These are phyloP conservation scores for Graphilbum fragrans DNA, from an alignment of 2,329 filamentous ascomycete species.

Conservation along the genomic window DNA sequence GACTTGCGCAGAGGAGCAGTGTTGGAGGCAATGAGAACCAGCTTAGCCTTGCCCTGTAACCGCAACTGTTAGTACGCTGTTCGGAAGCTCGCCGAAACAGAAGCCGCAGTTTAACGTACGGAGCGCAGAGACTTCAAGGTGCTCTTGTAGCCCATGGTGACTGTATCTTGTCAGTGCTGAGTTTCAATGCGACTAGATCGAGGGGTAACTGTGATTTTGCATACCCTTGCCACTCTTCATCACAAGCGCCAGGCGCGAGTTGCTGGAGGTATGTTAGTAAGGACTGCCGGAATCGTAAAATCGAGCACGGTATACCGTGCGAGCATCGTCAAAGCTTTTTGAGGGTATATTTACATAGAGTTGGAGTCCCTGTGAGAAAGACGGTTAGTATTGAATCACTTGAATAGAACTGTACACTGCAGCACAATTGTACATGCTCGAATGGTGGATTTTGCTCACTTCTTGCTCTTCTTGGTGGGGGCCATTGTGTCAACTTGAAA, in stretches of 20 bases:
- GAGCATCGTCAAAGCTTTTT: no score
- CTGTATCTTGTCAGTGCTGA: slow-evolving; percentile 28
- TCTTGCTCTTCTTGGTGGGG: slow-evolving; percentile 58
- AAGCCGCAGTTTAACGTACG: no score
- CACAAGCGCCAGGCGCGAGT: slow-evolving; percentile 48
- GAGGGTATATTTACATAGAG: slow-evolving; percentile 8
- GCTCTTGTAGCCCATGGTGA: slow-evolving; percentile 83
- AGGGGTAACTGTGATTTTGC: no score
- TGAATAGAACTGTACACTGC: neutral
- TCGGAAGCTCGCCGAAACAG: no score
- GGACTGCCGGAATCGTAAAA: slow-evolving; percentile 44
- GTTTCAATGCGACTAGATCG: no score
- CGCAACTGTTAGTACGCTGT: no score
- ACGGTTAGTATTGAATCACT: slow-evolving; percentile 1
- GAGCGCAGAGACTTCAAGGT: slow-evolving; percentile 25
- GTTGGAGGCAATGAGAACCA: slow-evolving; percentile 85
- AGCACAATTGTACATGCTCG: neutral
- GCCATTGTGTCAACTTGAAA: slow-evolving; percentile 41
- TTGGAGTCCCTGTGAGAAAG: slow-evolving; percentile 9
- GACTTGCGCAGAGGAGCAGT: slow-evolving; percentile 95
- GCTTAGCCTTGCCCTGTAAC: slow-evolving; percentile 73
- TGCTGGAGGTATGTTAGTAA: slow-evolving; percentile 40
- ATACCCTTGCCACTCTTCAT: slow-evolving; percentile 50
- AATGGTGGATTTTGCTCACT: slow-evolving; percentile 4
- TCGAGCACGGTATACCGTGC: no score